Evolutionary conservation across 1,284 basidiomycete species (phyloP).

Genomic region (Boletellus dicymbophilus): DNA sequence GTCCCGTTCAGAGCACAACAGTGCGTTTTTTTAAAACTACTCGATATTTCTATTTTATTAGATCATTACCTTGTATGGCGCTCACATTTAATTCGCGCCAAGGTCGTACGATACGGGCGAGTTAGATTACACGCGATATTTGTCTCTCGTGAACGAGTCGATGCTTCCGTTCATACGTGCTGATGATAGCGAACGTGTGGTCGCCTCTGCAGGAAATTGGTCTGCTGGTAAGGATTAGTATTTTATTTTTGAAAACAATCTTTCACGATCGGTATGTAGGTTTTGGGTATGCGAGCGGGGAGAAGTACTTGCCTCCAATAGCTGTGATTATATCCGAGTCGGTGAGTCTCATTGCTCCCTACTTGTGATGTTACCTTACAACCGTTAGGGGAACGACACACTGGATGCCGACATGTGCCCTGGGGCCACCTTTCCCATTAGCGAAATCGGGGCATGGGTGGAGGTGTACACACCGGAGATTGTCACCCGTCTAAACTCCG

Average conservation of each 20-base stretch:
- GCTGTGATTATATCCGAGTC: slow-evolving; percentile 56
- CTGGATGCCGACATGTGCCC: slow-evolving; percentile 73
- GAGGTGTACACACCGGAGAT: slow-evolving; percentile 57
- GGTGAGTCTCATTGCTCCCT: slow-evolving; percentile 37
- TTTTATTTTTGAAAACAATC: neutral
- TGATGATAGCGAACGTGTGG: slow-evolving; percentile 58
- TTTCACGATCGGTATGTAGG: slow-evolving; percentile 36
- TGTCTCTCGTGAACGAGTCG: slow-evolving; percentile 40
- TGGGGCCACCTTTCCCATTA: slow-evolving; percentile 46
- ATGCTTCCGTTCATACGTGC: slow-evolving; percentile 67
- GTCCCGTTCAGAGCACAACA: slow-evolving; percentile 70
- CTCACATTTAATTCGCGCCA: too few species aligned
- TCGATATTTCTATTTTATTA: too few species aligned
- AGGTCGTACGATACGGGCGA: slow-evolving; percentile 54
- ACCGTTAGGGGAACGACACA: slow-evolving; percentile 61
- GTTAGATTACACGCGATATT: slow-evolving; percentile 53
- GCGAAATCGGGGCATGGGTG: slow-evolving; percentile 51
- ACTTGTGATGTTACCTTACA: slow-evolving; percentile 1
- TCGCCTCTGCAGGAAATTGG: slow-evolving; percentile 72
- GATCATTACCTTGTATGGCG: too few species aligned
- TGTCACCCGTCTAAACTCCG: slow-evolving; percentile 59
- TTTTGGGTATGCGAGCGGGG: slow-evolving; percentile 48
- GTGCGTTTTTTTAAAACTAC: slow-evolving; percentile 44
- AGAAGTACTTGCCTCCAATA: slow-evolving; percentile 41
- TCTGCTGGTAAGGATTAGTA: slow-evolving; percentile 58